A percentile compares a stretch with the other conserved stretches of the same genome.
Conservation (phyloP, 257 asterid genomes). For the Primulina tabacum region DNA sequence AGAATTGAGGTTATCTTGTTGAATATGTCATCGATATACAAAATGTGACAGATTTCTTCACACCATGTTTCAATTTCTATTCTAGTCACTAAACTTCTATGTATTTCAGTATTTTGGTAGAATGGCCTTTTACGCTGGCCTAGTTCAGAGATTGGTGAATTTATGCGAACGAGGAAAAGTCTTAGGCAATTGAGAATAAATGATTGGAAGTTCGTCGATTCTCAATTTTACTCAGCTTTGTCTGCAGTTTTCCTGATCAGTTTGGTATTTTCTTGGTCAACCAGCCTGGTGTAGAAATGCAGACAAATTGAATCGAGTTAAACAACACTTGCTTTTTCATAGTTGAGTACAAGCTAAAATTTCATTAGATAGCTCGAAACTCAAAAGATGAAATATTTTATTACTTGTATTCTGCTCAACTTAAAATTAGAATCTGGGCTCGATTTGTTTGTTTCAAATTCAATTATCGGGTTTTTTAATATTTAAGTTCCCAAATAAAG, state of each 20-base stretch:
- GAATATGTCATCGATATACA: neutral
- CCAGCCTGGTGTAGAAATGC: neutral
- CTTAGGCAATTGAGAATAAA: neutral
- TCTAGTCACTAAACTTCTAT: neutral
- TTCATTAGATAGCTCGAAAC: too few species aligned
- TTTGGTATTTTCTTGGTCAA: neutral
- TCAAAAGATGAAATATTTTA: too few species aligned
- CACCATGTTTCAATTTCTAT: neutral
- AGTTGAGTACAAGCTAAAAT: neutral
- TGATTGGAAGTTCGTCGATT: neutral
- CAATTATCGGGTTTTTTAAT: neutral
- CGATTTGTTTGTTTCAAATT: neutral
- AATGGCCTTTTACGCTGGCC: neutral
- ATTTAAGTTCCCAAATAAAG: neutral
- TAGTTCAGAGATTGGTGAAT: neutral
- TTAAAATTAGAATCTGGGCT: neutral
- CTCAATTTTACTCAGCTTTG: neutral
- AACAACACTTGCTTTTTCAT: neutral
- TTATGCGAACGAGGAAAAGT: neutral
- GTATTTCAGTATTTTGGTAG: neutral
- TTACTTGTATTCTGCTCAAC: neutral
- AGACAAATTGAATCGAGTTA: neutral
- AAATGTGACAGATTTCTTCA: neutral
- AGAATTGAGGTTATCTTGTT: conserved; percentile 2
- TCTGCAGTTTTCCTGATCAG: neutral